Evolutionary conservation across 2,329 filamentous ascomycete species (phyloP).

Genomic region (Colletotrichum liaoningense): DNA sequence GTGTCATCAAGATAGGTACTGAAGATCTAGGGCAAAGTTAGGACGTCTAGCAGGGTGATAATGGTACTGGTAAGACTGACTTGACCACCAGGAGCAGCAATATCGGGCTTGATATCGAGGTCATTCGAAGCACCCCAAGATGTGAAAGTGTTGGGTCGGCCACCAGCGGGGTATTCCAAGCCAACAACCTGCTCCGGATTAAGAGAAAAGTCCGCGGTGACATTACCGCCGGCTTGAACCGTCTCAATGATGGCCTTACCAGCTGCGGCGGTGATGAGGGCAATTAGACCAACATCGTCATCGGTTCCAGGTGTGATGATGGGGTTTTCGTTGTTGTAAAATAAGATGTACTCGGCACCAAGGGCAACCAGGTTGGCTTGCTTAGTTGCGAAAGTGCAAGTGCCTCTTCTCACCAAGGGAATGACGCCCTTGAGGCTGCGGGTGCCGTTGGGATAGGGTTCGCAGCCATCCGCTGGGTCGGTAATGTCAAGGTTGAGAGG

Average conservation of each 20-base stretch:
- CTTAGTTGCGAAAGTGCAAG: conserved; percentile 45
- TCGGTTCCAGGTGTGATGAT: conserved; percentile 34
- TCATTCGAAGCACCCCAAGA: conserved; percentile 58
- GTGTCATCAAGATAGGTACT: conserved; percentile 52
- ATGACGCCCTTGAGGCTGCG: conserved; percentile 40
- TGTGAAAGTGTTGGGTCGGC: conserved; percentile 51
- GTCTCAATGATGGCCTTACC: conserved; percentile 43
- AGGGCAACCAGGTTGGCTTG: conserved; percentile 42
- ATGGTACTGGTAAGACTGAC: not conserved
- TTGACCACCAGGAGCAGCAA: conserved; percentile 55
- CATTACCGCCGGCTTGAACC: conserved; percentile 40
- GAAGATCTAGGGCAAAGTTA: conserved; percentile 39
- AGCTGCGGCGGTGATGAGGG: conserved; percentile 38
- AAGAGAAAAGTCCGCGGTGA: conserved; percentile 45
- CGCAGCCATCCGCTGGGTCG: conserved; percentile 42
- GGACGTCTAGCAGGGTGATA: fast-evolving
- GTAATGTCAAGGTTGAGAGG: conserved; percentile 42
- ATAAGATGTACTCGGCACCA: conserved; percentile 43
- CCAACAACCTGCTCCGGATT: conserved; percentile 39
- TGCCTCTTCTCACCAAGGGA: conserved; percentile 46
- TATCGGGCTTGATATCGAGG: conserved; percentile 54
- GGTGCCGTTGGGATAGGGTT: conserved; percentile 39
- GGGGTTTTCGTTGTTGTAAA: conserved; percentile 44
- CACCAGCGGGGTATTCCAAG: conserved; percentile 43
- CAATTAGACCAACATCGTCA: conserved; percentile 36